These are phyloP conservation scores for Rhodotorula diobovata DNA, from an alignment of 768 basidiomycete genomes.

Conservation along the genomic window DNA sequence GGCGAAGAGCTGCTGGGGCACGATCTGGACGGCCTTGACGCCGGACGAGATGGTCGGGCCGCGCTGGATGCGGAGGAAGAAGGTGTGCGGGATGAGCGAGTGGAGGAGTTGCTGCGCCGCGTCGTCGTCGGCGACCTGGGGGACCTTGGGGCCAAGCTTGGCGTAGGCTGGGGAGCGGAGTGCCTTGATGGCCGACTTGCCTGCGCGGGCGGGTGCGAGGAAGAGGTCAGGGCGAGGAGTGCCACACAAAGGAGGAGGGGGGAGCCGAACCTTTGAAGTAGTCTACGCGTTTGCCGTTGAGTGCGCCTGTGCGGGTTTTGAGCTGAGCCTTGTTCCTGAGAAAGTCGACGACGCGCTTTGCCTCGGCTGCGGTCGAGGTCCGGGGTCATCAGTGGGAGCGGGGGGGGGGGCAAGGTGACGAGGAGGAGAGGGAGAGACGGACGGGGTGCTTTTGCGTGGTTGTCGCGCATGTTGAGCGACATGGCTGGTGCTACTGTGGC, in stretches of 20 bases:
- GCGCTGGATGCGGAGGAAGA: constrained; percentile 86
- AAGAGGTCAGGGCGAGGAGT: not conserved
- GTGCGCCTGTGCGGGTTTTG: constrained; percentile 79
- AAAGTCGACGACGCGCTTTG: constrained; percentile 78
- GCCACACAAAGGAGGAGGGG: not conserved
- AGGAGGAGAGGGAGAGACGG: not conserved
- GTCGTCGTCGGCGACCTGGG: constrained; percentile 61
- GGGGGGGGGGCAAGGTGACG: not conserved
- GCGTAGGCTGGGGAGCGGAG: constrained; percentile 85
- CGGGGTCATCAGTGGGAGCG: no score
- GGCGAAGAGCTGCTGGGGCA: constrained; percentile 71
- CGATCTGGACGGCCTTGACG: constrained; percentile 66
- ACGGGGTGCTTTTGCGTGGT: constrained; percentile 26
- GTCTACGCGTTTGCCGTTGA: constrained; percentile 90
- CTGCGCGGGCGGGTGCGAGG: constrained; percentile 50
- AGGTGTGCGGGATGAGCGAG: constrained; percentile 72
- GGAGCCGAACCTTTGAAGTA: constrained; percentile 82
- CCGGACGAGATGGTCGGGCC: constrained; percentile 50
- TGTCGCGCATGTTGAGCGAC: constrained; percentile 22
- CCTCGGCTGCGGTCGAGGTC: constrained; percentile 59
- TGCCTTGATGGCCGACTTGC: constrained; percentile 87
- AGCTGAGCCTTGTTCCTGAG: constrained; percentile 80
- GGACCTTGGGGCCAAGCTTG: constrained; percentile 65
- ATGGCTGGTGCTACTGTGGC: not conserved
- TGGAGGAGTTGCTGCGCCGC: constrained; percentile 68